phyloP scores from a whole-genome alignment of 2,329 filamentous ascomycete genomes.

The Sclerotinia minor region DNA sequence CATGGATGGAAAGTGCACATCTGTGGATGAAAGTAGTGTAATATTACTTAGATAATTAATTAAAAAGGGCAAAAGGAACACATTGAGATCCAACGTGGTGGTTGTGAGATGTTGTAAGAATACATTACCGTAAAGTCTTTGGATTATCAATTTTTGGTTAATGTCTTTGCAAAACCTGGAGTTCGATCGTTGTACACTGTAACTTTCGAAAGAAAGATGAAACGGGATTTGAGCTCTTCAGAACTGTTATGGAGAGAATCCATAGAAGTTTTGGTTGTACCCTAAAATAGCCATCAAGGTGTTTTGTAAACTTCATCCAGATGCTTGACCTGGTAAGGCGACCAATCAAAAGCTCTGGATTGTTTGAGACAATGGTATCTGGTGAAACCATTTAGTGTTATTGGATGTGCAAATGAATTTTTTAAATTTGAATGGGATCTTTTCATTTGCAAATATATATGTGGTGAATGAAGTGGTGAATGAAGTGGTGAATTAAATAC shows the following conservation, averaged over 20 bases:
- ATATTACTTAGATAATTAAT: neutral
- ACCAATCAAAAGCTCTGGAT: conserved; percentile 10
- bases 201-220: neutral
- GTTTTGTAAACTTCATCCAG: conserved; percentile 2
- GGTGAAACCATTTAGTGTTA: neutral
- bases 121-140: conserved; percentile 14
- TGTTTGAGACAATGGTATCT: neutral
- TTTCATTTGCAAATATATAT: neutral
- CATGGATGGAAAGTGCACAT: neutral
- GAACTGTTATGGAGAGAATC: neutral
- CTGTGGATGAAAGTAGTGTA: neutral
- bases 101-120: neutral
- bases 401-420: neutral
- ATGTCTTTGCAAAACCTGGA: neutral
- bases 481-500: conserved; percentile 4
- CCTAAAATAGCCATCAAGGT: conserved; percentile 21
- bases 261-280: conserved; percentile 2
- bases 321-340: neutral
- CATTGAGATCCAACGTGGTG: neutral
- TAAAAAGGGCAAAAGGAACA: neutral
- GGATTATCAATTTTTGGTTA: neutral
- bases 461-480: neutral
- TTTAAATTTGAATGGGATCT: neutral
- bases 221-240: neutral
- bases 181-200: no score